Base-by-base conservation (phyloP, 1,139 yeast genomes). In the Debaryomyces robertsiae region DNA sequence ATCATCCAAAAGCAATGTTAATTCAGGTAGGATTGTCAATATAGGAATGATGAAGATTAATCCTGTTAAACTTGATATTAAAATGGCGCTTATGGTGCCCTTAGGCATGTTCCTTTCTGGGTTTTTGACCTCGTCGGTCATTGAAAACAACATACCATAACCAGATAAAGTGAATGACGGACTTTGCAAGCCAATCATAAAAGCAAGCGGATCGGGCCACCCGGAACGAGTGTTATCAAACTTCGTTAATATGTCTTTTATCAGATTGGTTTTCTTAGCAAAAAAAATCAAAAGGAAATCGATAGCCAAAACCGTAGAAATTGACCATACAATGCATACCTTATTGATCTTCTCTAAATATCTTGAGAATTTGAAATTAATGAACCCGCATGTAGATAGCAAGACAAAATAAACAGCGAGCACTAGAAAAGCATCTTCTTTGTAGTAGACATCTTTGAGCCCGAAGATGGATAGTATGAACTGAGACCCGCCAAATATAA, bases 121-220 rank as follows among this genome's bases (percentile, higher is more conserved):
- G 28, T 72, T 72, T 50, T 81, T 80, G 10, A 87, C 93, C 61
- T 87, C 95, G 57, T 87, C 95, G 27, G 90, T 81, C 71, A 87
- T 77, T 6, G 93, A 83, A 13, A 89, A 87, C 19, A 88, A 69
- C 77, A 87, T 82, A 19, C 93, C 93, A 58, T 84, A 87, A 0
- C 95, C 95, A 45, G 87, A 86, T 54, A 86, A 69, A 18, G 93
- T 85, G 60, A 85, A 85, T 31, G 86, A 82, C 0, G 91, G 80
- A 50, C 87, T 84, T 57, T 85, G 91, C 42, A 87, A 74, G 0
- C 94, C 94, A 30, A 86, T 78, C 40, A 84, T 64, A 46, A 84
- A 84, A 1, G 91, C 88, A 44, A 84, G 52, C 1, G 75, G 69
- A 38, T 71, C 77, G 1, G 86, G 81, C 84, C 89, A 84, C 2